Base-by-base conservation (phyloP, 176 grass and related monocot species). In the Oryza punctata region DNA sequence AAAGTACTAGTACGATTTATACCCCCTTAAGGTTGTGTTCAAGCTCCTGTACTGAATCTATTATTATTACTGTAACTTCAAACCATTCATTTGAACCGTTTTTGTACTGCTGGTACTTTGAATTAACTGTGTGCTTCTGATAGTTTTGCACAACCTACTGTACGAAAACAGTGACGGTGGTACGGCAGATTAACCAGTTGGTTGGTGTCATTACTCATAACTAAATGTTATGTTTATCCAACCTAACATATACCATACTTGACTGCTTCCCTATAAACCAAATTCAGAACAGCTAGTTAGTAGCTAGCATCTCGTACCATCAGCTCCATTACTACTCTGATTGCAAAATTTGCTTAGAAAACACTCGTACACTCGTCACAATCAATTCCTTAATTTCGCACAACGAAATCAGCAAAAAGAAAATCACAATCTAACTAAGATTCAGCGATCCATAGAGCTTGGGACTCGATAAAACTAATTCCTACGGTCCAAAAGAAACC, bases 281-380 rank as follows among this genome's bases (percentile, higher is more conserved):
- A 72, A 75, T 69, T 46, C 45, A 28, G 71, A 76, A 21, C 70
- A 35, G 57, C 81, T 35, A 57, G 30, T 5, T 23, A 69, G 23
- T 33, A 52, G 21, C 0, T 11, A 28, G 69, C 19, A 6, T 21
- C 24, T 57, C 12, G 14, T 45, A 61, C 25, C 35, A 47, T 49
- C 50, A 13, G 12, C 64, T 23, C 23, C 37, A 45, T 43, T 9
- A 45, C 6, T 25, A 6, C 5, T 12, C 23, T 27, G 47, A 7
- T 21, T 8, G 12, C 32, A 35, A 14, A 40, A 19, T 2, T 78
- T 19, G 59, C 75, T 50, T 19, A 30, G 12, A 6, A 15, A 30
- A 29, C 26, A 61, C 57, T 61, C 57, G 10, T 11, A 61, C 24
- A 61, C 19, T 7, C 9, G 19, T 57, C 6, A 57, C 52, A 21